Percentiles rank a stretch among this genome's conserved stretches.
Evolutionary conservation across 148 eudicot genomes (phyloP).

Genomic region (Rhododendron mucronatum): DNA sequence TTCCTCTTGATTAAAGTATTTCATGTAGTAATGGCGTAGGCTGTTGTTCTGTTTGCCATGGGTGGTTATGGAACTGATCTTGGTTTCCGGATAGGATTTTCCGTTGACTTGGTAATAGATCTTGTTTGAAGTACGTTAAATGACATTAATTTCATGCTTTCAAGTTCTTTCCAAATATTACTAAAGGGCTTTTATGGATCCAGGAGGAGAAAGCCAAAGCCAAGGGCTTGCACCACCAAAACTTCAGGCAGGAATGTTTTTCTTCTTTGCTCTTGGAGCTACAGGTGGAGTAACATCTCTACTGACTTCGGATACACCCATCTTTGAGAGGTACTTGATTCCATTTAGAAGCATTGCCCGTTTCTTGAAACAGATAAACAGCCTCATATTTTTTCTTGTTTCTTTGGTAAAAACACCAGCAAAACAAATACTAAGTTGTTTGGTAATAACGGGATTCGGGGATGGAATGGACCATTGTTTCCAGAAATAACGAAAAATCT

Average conservation of each 20-base stretch:
- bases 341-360: not conserved
- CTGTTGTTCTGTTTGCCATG: slow-evolving; percentile 95
- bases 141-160: not conserved
- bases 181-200: not conserved
- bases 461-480: not conserved
- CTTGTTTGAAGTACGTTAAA: not conserved
- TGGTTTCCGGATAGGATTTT: slow-evolving; percentile 72
- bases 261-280: slow-evolving; percentile 95
- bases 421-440: not conserved
- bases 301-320: slow-evolving; percentile 81
- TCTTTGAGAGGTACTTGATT: slow-evolving; percentile 69
- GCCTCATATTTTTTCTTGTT: not conserved
- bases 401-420: not conserved
- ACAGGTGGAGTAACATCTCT: slow-evolving; percentile 81
- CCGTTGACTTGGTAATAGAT: slow-evolving; percentile 59
- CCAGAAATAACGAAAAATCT: not conserved
- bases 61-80: slow-evolving; percentile 93
- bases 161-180: not conserved
- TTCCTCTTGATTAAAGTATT: not conserved
- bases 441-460: not conserved
- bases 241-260: slow-evolving; percentile 90
- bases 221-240: slow-evolving; percentile 86
- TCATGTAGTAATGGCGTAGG: slow-evolving; percentile 30
- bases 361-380: not conserved
- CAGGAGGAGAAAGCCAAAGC: slow-evolving; percentile 96